Evolutionary conservation across 495 filamentous ascomycete species (phyloP), one percentile per base, ranked within the genome.

Genomic region (Daldinia grandis): DNA sequence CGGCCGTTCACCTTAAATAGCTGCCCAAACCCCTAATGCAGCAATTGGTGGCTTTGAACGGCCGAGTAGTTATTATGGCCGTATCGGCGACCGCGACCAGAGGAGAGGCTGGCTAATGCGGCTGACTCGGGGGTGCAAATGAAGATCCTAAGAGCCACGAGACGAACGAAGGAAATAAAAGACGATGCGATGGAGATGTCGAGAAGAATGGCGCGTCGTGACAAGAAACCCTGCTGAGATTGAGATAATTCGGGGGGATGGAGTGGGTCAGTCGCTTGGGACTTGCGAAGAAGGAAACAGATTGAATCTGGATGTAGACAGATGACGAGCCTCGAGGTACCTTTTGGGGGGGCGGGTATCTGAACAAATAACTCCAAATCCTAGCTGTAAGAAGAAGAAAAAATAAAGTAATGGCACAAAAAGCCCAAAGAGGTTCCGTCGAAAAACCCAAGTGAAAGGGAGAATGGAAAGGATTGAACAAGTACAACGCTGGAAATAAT

Each of bases 1-100:
- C 55, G 44, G 40, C 27, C 19, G 44, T 62, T 74, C 42, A 59
- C 58, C 66, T 62, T 63, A 42, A 44, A 70, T 62, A 74, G 67
- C 66, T 70, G 59, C 71, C 71, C 66, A 66, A 73, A 53, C 71
- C 71, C 71, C 71, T 71, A 25, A 73, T 62, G 71, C 66, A 73
- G 58, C 66, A 69, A 69, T 73, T 69, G 62, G 66, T 58, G 66
- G 62, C 71, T 61, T 69, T 21, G 62, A 62, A 40, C 28, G 66
- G 71, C 71, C 71, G 66, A 58, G 57, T 61, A 58, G 42, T 53
- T 62, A 58, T 44, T 55, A 42, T 62, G 58, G 53, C 71, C 66
- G 66, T 64, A 53, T 49, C 62, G 51, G 58, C 63, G 42, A 67
- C 64, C 44, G 44, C 64, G 55, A 64, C 49, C 49, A 30, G 58